Evolutionary conservation across 768 basidiomycete genomes (phyloP), one percentile per base, ranked within the genome.

Genomic region (Tulasnella sp.): DNA sequence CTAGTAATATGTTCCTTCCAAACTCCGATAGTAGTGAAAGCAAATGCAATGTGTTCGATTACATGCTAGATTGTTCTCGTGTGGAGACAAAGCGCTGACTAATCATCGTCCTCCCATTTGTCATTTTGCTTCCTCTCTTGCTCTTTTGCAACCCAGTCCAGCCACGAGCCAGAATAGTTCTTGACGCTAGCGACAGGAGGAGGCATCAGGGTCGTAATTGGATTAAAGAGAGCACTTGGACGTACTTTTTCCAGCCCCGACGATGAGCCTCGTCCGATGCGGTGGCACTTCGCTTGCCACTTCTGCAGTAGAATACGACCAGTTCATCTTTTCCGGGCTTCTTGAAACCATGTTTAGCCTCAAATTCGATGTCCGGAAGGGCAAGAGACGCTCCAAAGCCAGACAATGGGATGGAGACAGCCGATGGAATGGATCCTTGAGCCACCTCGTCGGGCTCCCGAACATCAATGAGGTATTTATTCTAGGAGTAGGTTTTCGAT

Each of bases 361-460:
- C 85, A 84, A 94, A 95, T 17, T 84, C 85, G 22, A 84, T 84
- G n/a, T 85, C 81, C 19, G 81, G 81, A 49, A 93, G 82, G 79
- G 89, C 86, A 36, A 98, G 82, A 19, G 93, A 88, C 49, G 86
- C 87, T 39, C 88, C 85, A 52, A 98, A 87, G n/a, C 87, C 87
- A 8, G 92, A 91, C 49, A 98, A 88, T 5, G 96, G 96, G 25
- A 98, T 83, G 82, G 95, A 93, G 80, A 97, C 93, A 22, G 94
- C 88, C 31, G 94, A 94, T 7, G 96, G 96, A 78, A 98, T 97
- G 82, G 91, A 91, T 15, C 96, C 96, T 81, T 94, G 93, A 17
- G 92, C 87, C 64, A 95, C 93, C 82, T 97, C 96, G 79, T 93
- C 89, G 0, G 91, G 93, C 82, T 97, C 96, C 29, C 97, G 90